Conservation (phyloP, 1,139 yeast species). For the Kodamaea arcana region DNA sequence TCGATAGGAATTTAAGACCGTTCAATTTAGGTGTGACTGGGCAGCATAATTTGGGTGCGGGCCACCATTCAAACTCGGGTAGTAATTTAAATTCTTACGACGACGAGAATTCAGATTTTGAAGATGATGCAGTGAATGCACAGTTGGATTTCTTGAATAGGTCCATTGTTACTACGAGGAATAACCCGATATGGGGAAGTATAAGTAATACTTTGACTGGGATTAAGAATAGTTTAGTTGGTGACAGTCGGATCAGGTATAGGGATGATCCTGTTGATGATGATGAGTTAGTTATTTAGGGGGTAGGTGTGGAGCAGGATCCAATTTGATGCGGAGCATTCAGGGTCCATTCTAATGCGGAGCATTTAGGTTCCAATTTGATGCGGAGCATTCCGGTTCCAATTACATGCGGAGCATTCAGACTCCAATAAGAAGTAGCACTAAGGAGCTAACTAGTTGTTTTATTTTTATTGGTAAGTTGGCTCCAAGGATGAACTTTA, state of each 20-base stretch:
- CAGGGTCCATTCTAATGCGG: too few species aligned
- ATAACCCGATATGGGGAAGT: constrained; percentile 19
- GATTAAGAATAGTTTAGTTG: constrained; percentile 13
- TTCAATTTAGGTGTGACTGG: constrained; percentile 26
- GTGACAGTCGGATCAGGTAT: constrained; percentile 7
- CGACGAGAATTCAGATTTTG: constrained; percentile 5
- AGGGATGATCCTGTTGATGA: constrained; percentile 18
- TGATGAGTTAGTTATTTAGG: constrained; percentile 21
- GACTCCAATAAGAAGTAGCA: too few species aligned
- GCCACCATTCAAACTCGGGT: too few species aligned
- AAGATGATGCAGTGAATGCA: constrained; percentile 8
- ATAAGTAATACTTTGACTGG: constrained; percentile 25
- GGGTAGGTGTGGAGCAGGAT: too few species aligned
- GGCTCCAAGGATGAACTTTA: too few species aligned
- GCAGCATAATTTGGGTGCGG: not conserved
- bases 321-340: too few species aligned
- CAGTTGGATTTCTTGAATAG: constrained; percentile 8
- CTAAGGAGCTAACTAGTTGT: too few species aligned
- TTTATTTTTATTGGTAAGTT: too few species aligned
- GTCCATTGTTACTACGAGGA: constrained; percentile 3
- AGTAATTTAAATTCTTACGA: constrained; percentile 1
- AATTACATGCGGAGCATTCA: too few species aligned
- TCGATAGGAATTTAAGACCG: constrained; percentile 19
- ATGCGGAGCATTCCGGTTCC: too few species aligned
- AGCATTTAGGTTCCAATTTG: too few species aligned